These are phyloP conservation scores for Leccinellum albellum DNA, from an alignment of 768 basidiomycete species.

Conservation along the genomic window DNA sequence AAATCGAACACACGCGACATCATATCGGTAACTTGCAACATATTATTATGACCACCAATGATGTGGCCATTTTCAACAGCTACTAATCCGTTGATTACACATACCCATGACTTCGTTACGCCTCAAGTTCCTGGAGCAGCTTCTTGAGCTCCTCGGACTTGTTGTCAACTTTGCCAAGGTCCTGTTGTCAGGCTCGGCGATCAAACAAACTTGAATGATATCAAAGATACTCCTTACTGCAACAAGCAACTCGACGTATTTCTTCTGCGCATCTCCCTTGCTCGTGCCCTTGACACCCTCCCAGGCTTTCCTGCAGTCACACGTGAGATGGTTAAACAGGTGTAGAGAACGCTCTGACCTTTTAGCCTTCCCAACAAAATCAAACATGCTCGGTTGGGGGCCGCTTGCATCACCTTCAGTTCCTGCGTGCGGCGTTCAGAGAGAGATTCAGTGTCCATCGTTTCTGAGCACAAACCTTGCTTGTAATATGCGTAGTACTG, in stretches of 20 bases:
- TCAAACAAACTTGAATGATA: background rate
- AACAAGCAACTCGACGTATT: slow-evolving; percentile 75
- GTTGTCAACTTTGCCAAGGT: slow-evolving; percentile 46
- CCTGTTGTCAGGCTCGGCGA: slow-evolving; percentile 34
- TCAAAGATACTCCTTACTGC: slow-evolving; percentile 43
- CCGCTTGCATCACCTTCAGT: slow-evolving; percentile 71
- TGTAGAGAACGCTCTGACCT: slow-evolving; percentile 48
- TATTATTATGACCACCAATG: background rate
- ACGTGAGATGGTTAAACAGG: background rate
- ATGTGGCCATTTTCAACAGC: background rate
- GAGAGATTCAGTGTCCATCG: background rate
- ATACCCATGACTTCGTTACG: slow-evolving; percentile 22
- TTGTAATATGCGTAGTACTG: slow-evolving; percentile 96
- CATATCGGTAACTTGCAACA: background rate
- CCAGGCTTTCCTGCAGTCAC: slow-evolving; percentile 77
- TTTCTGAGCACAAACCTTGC: slow-evolving; percentile 56
- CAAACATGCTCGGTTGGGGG: slow-evolving; percentile 66
- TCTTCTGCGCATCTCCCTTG: slow-evolving; percentile 64
- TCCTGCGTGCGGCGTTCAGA: slow-evolving; percentile 40
- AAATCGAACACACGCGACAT: background rate
- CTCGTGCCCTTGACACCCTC: slow-evolving; percentile 63
- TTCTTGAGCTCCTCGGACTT: slow-evolving; percentile 50
- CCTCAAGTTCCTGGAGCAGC: slow-evolving; percentile 58
- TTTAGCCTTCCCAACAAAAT: slow-evolving; percentile 87
- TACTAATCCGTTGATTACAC: background rate